Base-by-base conservation (phyloP, 495 filamentous ascomycete species). In the Daldinia vernicosa region DNA sequence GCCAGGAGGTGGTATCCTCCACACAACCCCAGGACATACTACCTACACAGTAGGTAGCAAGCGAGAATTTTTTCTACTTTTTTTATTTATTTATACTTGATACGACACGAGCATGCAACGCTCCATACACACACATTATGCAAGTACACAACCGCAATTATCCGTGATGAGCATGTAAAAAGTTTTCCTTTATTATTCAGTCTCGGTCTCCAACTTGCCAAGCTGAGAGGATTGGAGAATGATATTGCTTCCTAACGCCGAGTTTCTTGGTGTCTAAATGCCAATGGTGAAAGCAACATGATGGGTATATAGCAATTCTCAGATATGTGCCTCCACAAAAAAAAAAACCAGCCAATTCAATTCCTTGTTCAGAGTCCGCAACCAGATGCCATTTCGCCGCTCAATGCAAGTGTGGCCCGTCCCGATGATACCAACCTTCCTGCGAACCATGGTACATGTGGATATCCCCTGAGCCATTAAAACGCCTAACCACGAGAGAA, bases 241-340 rank as follows among this genome's bases (percentile, higher is more conserved):
- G 37, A 64, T 63, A 67, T 72, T 39, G 54, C 64, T 39, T 60
- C 59, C 59, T 67, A 32, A 67, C 69, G 35, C 54, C 33, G 54
- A 60, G 51, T 58, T 24, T 70, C 60, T 56, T 64, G 55, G 53
- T 60, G 15, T 59, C 22, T 62, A 73, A 70, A 66, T 70, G 60
- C 37, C 28, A 66, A 66, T 47, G 39, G 45, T 54, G 27, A 53
- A 53, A 55, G 30, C 27, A 63, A 66, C 50, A 51, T 59, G 35
- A 60, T 61, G 71, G 68, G 67, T 70, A 74, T 70, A 74, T 70
- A 71, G 54, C 54, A 71, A 60, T 70, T 70, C 54, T 74, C 55
- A 71, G 39, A 60, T 63, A 66, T 67, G 51, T 63, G 43, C 59
- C 43, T 60, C 56, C 56, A 40, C 45, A 63, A 66, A 39, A 66